Evolutionary conservation across 805 yeast genomes (phyloP), one percentile per base, ranked within the genome.

Genomic region (Nakazawaea pomicola): DNA sequence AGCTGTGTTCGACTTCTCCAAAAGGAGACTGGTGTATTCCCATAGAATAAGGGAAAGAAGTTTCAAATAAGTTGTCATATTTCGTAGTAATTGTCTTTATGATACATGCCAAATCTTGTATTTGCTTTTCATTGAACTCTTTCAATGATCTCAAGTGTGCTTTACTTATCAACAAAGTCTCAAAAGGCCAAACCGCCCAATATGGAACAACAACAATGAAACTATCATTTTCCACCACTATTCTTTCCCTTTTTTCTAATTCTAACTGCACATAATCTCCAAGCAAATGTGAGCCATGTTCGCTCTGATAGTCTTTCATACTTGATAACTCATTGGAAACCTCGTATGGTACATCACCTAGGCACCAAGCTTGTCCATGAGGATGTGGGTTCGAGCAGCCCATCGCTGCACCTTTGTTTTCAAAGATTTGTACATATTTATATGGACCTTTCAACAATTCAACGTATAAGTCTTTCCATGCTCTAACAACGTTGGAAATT

Each of bases 141-240:
- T 60, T 62, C 11, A 80, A 55, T 10, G 78, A 72, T 18, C 70
- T 58, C 38, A 78, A 60, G 44, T 78, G 80, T 11, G 63, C 57
- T 52, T 76, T 76, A n/a, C 86, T 56, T 5, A 82, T 59, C 25
- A 83, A 62, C 61, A 83, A 60, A 5, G 86, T 77, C 60, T 83
- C 89, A 55, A 81, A 83, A 12, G 91, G 91, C 90, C 90, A 83
- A 27, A 78, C 68, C 5, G 89, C 90, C 91, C 91, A 83, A 56
- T 77, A 83, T 41, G 90, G 90, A 15, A 83, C 88, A 9, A 83
- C 76, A 4, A 73, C 84, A 17, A 83, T 50, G 49, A 83, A 83
- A 4, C 78, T 65, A 44, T 75, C 84, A 54, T 82, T 83, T 42
- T 72, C 70, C 17, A 69, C 64, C 11, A 83, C 80, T 27, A 79